Base-by-base conservation (phyloP, 106 monocot genomes). In the Dendrobium officinale region DNA sequence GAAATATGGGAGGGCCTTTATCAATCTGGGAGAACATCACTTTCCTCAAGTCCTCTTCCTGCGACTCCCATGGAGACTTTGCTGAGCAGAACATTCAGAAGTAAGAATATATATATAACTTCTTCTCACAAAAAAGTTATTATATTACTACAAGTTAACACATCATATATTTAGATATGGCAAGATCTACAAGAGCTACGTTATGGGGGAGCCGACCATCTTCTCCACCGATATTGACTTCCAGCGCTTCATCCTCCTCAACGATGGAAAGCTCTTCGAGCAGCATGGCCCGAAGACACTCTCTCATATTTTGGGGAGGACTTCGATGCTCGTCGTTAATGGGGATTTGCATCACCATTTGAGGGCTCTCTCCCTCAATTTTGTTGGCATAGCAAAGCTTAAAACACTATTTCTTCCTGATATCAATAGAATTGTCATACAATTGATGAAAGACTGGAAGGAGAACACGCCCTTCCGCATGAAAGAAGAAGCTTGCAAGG, bases 231-330 rank as follows among this genome's bases (percentile, higher is more conserved):
- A 75, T 16, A 9, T 44, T 6, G 74, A 75, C 6, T 27, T 75
- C 13, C 17, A 17, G 4, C 74, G 74, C 4, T 44, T 75, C 42
- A 19, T 43, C 18, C 42, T 75, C 43, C 41, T 44, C 24, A 75
- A 75, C n/a, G 74, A 75, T 17, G 19, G 41, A 43, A 75, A 75
- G 74, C 18, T 20, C 18, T 72, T 72, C 72, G 72, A 72, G 72
- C 27, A 29, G 37, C 37, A 72, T 15, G 27, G 72, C 37, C 72
- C 72, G 7, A 40, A 72, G 72, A 29, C 27, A 3, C 40, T 33
- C 72, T 33, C 27, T 9, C 27, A 37, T 10, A 29, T 72, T 13
- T 15, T 72, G 31, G 72, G 72, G 31, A 40, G 17, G 72, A 13
- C 29, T 26, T 33, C 37, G 13, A 33, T 72, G 37, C 72, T 33